Evolutionary conservation across 176 grass and related monocot species (phyloP), one percentile per base, ranked within the genome.

Genomic region (Zizania latifolia): DNA sequence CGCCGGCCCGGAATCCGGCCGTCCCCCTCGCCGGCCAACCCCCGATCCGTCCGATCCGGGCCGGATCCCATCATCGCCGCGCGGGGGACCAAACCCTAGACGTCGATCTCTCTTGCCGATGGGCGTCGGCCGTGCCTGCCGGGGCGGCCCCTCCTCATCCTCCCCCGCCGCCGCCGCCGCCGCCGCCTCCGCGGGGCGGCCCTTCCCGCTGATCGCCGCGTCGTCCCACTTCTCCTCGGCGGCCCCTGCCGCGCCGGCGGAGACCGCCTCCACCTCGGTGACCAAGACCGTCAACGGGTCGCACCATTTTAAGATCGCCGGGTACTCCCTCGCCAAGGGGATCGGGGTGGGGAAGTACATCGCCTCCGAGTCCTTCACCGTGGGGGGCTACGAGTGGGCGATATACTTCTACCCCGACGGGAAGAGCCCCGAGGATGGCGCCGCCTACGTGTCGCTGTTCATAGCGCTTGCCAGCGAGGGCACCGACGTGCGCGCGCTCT

Each of bases 371-470:
- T 80, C 88, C 58, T 97, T 97, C 83, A 53, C 68, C 22, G 93
- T 97, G 9, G 90, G 88, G 5, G 93, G 93, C 4, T 97, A 91
- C 58, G 93, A 97, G 29, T 97, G 93, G 93, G 90, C 93, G 12
- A 88, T 97, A 19, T 97, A 97, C 70, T 97, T 97, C 83, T 97
- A 97, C 86, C 93, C 93, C 19, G 93, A 97, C 48, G 93, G 93
- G 54, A 97, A 97, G 90, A 97, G 93, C 75, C 63, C 72, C 2
- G 93, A 97, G 85, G 93, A 97, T 65, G 89, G 82, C 38, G 90
- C 88, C 2, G 31, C 83, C 1, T 97, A 97, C 37, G 93, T 97
- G 11, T 97, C 93, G n/a, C 80, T 97, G 35, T 97, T 97, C 85
- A 97, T 97, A 26, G 93, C 93, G 15, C 87, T 97, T 2, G 90